These are phyloP conservation scores for Aciculosporium take DNA, from an alignment of 2,329 filamentous ascomycete species.

Conservation along the genomic window DNA sequence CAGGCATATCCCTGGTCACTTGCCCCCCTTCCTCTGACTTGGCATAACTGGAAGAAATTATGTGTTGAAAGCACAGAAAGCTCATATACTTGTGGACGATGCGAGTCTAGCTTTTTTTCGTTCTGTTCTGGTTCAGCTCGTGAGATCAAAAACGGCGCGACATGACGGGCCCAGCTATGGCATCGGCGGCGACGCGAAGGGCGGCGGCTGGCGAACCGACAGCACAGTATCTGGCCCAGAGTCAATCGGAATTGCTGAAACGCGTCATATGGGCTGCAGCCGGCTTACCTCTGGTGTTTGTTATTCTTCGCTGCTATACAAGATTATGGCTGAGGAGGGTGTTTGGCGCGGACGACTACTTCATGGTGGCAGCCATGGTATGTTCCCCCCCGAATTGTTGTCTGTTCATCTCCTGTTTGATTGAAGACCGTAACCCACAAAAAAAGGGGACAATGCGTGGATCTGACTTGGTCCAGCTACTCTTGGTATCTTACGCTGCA, in stretches of 20 bases:
- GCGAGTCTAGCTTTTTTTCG: too few relatives aligned
- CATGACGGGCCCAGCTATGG: not conserved
- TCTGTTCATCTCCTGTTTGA: too few relatives aligned
- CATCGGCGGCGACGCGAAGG: too few relatives aligned
- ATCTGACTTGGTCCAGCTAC: not conserved
- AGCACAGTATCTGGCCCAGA: slow-evolving; percentile 1
- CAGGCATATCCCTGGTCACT: too few relatives aligned
- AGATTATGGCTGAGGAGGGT: slow-evolving; percentile 5
- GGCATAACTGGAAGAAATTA: not conserved
- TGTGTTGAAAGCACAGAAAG: not conserved
- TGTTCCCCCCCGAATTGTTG: not conserved
- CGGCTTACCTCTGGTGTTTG: not conserved
- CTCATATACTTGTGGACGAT: not conserved
- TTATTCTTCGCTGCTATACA: slow-evolving; percentile 5
- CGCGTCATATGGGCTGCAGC: slow-evolving; percentile 2
- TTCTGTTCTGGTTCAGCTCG: not conserved
- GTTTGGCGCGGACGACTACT: slow-evolving; percentile 5
- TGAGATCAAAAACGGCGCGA: not conserved
- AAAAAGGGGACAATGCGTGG: too few relatives aligned
- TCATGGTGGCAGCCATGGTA: slow-evolving; percentile 7
- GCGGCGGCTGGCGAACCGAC: not conserved
- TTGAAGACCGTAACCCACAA: too few relatives aligned
- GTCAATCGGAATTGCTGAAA: slow-evolving; percentile 3
- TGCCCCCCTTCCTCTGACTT: not conserved
- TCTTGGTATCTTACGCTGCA: slow-evolving; percentile 4